These are phyloP conservation scores for Mycosarcoma maydis DNA, from an alignment of 1,284 basidiomycete species.

Conservation along the genomic window DNA sequence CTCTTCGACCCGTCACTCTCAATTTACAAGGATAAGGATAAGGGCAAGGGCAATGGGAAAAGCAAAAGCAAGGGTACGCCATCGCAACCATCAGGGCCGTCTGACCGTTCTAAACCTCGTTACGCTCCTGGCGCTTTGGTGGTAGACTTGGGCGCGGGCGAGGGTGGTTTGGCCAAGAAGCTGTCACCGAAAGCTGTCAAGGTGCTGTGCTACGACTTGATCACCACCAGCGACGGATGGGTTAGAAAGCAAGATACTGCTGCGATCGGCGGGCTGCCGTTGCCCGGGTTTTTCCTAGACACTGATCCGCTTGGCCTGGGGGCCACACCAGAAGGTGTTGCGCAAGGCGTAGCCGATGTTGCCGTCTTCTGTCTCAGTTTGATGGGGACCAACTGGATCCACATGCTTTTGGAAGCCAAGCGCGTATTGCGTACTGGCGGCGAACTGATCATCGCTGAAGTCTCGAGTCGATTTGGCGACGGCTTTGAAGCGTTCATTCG, in stretches of 20 bases:
- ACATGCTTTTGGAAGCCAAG: slow-evolving; percentile 87
- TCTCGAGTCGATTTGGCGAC: slow-evolving; percentile 69
- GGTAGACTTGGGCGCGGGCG: slow-evolving; percentile 93
- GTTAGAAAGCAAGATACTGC: slow-evolving; percentile 58
- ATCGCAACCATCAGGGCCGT: not conserved
- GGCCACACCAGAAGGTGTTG: not conserved
- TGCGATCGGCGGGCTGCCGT: slow-evolving; percentile 38
- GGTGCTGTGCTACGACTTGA: slow-evolving; percentile 78
- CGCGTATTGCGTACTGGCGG: slow-evolving; percentile 84
- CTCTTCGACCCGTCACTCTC: slow-evolving; percentile 23
- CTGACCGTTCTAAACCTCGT: slow-evolving; percentile 9
- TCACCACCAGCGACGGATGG: slow-evolving; percentile 77
- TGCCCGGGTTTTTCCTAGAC: slow-evolving; percentile 37
- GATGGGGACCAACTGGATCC: slow-evolving; percentile 97
- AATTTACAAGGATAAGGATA: slow-evolving; percentile 6
- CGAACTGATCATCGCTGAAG: slow-evolving; percentile 90
- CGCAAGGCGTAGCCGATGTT: slow-evolving; percentile 79
- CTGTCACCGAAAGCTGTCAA: slow-evolving; percentile 69
- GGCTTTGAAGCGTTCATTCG: slow-evolving; percentile 76
- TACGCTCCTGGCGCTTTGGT: slow-evolving; percentile 75
- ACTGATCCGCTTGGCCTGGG: slow-evolving; percentile 19
- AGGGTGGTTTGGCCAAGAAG: slow-evolving; percentile 81
- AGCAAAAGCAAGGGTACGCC: not conserved
- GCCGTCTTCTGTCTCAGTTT: slow-evolving; percentile 92
- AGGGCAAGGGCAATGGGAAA: slow-evolving; percentile 21